Conservation (phyloP, 106 monocot species). For the Apostasia shenzhenica region DNA sequence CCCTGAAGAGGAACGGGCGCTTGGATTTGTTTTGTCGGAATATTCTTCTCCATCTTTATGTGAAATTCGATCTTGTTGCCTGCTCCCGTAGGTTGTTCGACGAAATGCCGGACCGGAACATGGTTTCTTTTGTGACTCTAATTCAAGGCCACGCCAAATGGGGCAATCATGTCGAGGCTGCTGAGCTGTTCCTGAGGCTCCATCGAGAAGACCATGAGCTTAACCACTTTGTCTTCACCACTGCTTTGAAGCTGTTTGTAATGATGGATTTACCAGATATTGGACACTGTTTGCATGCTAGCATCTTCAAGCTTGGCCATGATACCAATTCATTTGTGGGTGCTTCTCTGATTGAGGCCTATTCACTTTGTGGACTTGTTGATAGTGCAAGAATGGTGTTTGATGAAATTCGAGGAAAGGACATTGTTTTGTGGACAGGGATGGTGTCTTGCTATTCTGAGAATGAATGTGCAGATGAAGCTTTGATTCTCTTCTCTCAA, state of each 20-base stretch:
- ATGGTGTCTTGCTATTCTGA: slow-evolving; percentile 80
- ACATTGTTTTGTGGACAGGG: slow-evolving; percentile 62
- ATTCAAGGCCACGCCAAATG: slow-evolving; percentile 41
- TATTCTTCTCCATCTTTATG: slow-evolving; percentile 58
- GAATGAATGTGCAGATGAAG: slow-evolving; percentile 40
- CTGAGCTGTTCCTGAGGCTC: slow-evolving; percentile 37
- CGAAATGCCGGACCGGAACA: slow-evolving; percentile 58
- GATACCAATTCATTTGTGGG: slow-evolving; percentile 52
- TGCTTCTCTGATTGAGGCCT: slow-evolving; percentile 52
- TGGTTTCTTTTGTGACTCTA: slow-evolving; percentile 69
- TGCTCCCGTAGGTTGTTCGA: slow-evolving; percentile 51
- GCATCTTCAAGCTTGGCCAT: slow-evolving; percentile 51
- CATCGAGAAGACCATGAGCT: slow-evolving; percentile 59
- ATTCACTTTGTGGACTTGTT: slow-evolving; percentile 49
- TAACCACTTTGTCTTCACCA: slow-evolving; percentile 73
- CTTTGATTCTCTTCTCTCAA: slow-evolving; percentile 26
- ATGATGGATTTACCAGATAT: slow-evolving; percentile 40
- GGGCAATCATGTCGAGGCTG: slow-evolving; percentile 19
- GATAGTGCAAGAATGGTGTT: slow-evolving; percentile 50
- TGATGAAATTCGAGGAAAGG: slow-evolving; percentile 45
- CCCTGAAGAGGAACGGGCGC: slow-evolving; percentile 35
- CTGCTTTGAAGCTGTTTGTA: slow-evolving; percentile 48
- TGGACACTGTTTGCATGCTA: slow-evolving; percentile 34
- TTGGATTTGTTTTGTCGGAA: slow-evolving; percentile 73
- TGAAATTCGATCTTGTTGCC: slow-evolving; percentile 22